Evolutionary conservation across 1,284 basidiomycete species (phyloP), one percentile per base, ranked within the genome.

Genomic region (Tremellales sp.): DNA sequence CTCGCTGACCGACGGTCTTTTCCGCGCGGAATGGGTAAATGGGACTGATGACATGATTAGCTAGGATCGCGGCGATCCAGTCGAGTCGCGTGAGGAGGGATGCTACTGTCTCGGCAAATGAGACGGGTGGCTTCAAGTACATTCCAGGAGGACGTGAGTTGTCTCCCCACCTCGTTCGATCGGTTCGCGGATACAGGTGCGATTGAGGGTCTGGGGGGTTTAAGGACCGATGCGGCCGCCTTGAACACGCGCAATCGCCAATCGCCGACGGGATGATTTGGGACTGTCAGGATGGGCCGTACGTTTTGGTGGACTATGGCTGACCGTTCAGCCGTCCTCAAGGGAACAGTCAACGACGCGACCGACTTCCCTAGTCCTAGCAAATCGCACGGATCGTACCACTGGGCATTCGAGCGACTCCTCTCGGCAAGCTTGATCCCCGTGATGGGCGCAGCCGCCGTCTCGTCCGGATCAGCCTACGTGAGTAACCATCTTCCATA

Each of bases 321-420:
- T 40, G n/a, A 19, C 4, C 45, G n/a, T 40, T 24, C 42, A 93
- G 91, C 91, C 53, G 84, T 97, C 73, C 83, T 89, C 78, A 84
- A 85, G 74, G 94, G 94, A 51, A 89, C 89, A 31, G 92, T 93
- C 62, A 98, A 98, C 78, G 94, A 98, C 72, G 89, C 94, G 1
- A 89, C 87, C 3, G 76, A 84, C 19, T 96, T 91, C 79, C 93
- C 93, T 25, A 72, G 84, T 22, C 82, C 90, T 7, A 86, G 82
- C 54, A 84, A 82, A 68, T 75, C 83, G 3, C 88, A 96, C 67
- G 94, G 96, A 44, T 94, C 90, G 2, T 86, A 97, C 76, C 94
- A 97, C 80, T 98, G 94, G 94, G 84, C 90, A 1, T 97, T 97
- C 68, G 94, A 98, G 75, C 86, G 94, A 48, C 79, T 91, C 17